Evolutionary conservation across 306 rosid genomes (phyloP).

Genomic region (Ormosia semicastrata): DNA sequence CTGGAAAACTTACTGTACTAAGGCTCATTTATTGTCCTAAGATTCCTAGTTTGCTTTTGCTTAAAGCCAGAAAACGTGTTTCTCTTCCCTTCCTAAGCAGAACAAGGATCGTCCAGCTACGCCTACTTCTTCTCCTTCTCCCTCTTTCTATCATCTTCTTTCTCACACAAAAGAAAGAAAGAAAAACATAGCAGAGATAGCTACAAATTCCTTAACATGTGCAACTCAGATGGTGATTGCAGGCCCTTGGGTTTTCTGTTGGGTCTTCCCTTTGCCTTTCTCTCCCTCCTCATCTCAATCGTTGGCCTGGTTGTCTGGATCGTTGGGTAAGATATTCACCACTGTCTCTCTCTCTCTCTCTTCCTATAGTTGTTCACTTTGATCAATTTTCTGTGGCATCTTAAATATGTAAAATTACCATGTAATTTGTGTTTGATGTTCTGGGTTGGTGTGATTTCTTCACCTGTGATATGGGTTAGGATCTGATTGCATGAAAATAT

Average conservation of each 20-base stretch:
- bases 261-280: conserved; percentile 87
- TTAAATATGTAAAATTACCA: neutral
- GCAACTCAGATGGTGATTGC: conserved; percentile 76
- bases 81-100: neutral
- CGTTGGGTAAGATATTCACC: conserved; percentile 52
- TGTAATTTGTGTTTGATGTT: conserved; percentile 19
- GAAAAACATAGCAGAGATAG: neutral
- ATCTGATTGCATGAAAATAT: neutral
- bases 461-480: neutral
- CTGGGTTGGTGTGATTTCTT: neutral
- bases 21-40: neutral
- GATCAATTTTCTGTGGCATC: neutral
- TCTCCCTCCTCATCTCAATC: conserved; percentile 66
- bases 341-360: neutral
- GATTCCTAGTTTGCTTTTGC: neutral
- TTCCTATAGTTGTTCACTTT: neutral
- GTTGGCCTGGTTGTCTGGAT: conserved; percentile 74
- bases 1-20: neutral
- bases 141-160: neutral
- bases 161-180: neutral
- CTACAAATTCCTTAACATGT: conserved; percentile 36
- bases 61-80: conserved; percentile 25
- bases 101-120: neutral
- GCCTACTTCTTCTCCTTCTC: neutral
- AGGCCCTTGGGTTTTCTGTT: conserved; percentile 87